Evolutionary conservation across 2,329 filamentous ascomycete genomes (phyloP).

Genomic region (Monosporascus sp.): DNA sequence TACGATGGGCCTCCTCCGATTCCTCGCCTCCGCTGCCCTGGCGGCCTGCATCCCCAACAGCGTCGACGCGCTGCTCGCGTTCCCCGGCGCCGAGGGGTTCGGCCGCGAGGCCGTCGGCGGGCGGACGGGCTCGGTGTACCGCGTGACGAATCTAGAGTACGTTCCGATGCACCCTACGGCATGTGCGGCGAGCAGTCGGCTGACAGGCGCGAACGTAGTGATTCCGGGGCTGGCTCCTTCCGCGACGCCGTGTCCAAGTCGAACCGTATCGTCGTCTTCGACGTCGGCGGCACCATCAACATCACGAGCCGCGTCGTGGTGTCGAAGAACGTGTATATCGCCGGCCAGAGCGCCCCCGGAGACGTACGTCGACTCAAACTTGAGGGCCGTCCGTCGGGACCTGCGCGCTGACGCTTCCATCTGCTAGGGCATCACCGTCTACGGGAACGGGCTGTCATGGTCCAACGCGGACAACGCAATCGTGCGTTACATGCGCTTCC

Average conservation of each 20-base stretch:
- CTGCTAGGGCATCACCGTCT: slow-evolving; percentile 39
- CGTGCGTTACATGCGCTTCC: slow-evolving; percentile 49
- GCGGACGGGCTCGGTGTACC: slow-evolving; percentile 40
- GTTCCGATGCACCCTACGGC: neutral
- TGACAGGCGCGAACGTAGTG: slow-evolving; percentile 18
- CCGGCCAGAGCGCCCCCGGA: slow-evolving; percentile 45
- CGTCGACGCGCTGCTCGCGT: slow-evolving; percentile 30
- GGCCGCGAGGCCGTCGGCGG: slow-evolving; percentile 42
- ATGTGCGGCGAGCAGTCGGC: neutral
- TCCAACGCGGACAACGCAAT: slow-evolving; percentile 48
- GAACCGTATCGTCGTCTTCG: slow-evolving; percentile 45
- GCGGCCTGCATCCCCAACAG: slow-evolving; percentile 6
- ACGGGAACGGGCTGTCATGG: slow-evolving; percentile 49
- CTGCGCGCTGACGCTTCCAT: neutral
- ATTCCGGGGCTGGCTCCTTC: slow-evolving; percentile 43
- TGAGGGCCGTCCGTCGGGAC: neutral
- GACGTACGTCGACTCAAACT: slow-evolving; percentile 28
- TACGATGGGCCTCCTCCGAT: slow-evolving; percentile 12
- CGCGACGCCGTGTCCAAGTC: slow-evolving; percentile 43
- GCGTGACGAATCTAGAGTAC: slow-evolving; percentile 41
- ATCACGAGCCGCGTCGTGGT: slow-evolving; percentile 42
- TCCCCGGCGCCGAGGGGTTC: slow-evolving; percentile 46
- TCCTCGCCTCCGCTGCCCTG: slow-evolving; percentile 6
- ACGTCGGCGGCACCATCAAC: slow-evolving; percentile 44
- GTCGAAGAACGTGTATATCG: slow-evolving; percentile 41